Evolutionary conservation across 352 stramenopile species (phyloP).

Genomic region (Phytophthora vignae): DNA sequence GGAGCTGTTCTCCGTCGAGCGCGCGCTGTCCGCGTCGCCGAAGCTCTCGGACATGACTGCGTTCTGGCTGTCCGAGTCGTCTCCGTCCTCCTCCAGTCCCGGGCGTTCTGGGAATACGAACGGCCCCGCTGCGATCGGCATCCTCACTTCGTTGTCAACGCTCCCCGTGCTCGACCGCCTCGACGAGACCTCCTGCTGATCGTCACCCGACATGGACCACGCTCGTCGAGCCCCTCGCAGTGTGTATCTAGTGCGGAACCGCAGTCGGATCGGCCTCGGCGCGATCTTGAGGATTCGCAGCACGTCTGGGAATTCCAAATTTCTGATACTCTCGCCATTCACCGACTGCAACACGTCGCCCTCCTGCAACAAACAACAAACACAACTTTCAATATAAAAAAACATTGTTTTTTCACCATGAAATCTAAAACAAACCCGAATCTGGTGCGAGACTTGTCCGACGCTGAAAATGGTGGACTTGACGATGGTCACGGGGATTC

Average conservation of each 20-base stretch:
- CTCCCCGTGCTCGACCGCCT: conserved; percentile 33
- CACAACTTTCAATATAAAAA: background rate
- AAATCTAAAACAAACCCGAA: conserved; percentile 31
- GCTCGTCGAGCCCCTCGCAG: conserved; percentile 15
- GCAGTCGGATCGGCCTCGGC: conserved; percentile 66
- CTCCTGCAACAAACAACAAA: conserved; percentile 45
- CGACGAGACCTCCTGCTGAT: conserved; percentile 30
- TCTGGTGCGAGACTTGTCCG: conserved; percentile 60
- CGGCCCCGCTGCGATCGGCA: conserved; percentile 23
- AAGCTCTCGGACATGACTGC: conserved; percentile 83
- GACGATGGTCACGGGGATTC: conserved; percentile 53
- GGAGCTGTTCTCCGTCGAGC: conserved; percentile 79
- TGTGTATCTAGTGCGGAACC: conserved; percentile 54
- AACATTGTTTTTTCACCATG: background rate
- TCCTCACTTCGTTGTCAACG: conserved; percentile 36
- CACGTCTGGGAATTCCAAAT: conserved; percentile 74
- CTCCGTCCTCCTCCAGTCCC: conserved; percentile 54
- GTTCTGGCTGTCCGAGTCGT: conserved; percentile 73
- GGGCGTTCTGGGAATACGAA: conserved; percentile 47
- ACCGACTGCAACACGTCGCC: conserved; percentile 75
- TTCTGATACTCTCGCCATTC: conserved; percentile 72
- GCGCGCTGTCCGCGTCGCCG: conserved; percentile 72
- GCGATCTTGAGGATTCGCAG: conserved; percentile 76
- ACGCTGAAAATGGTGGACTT: conserved; percentile 61
- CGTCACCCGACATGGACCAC: conserved; percentile 28